Percentiles rank a stretch among this genome's conserved stretches.
phyloP scores from a whole-genome alignment of 441 rosid genomes.

The Isatis lusitanica region DNA sequence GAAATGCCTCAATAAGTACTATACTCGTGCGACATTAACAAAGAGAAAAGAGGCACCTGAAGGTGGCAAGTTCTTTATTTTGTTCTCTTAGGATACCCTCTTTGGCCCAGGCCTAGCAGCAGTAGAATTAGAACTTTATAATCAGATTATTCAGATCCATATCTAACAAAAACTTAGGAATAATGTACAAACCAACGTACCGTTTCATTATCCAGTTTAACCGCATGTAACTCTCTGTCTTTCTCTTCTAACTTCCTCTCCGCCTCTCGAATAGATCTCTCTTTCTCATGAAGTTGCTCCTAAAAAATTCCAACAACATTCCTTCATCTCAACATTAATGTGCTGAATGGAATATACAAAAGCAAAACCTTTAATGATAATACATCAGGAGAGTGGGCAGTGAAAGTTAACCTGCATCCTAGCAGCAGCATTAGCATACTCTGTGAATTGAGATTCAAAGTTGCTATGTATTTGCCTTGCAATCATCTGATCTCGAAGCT shows the following conservation, averaged over 20 bases:
- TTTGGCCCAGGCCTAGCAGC: constrained; percentile 79
- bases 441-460: constrained; percentile 60
- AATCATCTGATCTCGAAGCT: constrained; percentile 69
- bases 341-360: neutral
- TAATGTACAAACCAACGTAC: constrained; percentile 44
- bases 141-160: neutral
- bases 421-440: constrained; percentile 62
- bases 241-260: constrained; percentile 88
- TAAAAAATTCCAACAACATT: constrained; percentile 31
- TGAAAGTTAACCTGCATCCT: constrained; percentile 61
- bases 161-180: neutral
- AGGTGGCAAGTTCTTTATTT: constrained; percentile 76
- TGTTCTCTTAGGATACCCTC: constrained; percentile 87
- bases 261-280: constrained; percentile 59
- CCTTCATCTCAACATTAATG: neutral
- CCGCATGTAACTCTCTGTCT: constrained; percentile 79
- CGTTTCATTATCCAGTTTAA: constrained; percentile 84
- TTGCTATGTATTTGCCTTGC: constrained; percentile 57
- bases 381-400: neutral
- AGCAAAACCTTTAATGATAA: neutral
- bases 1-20: neutral
- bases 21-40: neutral
- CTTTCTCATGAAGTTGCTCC: constrained; percentile 86
- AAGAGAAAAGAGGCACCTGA: constrained; percentile 45
- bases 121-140: constrained; percentile 7